Conservation (phyloP, 331 rosid genomes). For the Acacia concinna region DNA sequence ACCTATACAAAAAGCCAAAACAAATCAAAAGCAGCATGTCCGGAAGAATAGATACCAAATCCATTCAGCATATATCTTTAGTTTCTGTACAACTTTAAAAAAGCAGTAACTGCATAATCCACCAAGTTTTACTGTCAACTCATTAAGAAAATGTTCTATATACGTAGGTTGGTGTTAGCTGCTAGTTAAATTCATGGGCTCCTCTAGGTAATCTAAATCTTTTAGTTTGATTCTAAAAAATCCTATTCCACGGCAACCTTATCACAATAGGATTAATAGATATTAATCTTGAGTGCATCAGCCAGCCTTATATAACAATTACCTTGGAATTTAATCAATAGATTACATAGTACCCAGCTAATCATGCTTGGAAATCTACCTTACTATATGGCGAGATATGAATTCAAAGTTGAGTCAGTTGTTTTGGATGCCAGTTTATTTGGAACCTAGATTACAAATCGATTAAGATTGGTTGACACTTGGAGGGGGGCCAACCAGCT, state of each 20-base stretch:
- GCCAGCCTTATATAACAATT: neutral
- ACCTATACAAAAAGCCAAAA: conserved; percentile 54
- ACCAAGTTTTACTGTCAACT: neutral
- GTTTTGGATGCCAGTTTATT: conserved; percentile 1
- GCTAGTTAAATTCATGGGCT: neutral
- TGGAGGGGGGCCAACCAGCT: neutral
- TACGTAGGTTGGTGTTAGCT: neutral
- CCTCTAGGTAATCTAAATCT: neutral
- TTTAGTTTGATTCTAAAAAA: neutral
- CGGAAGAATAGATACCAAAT: conserved; percentile 25
- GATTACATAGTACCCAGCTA: neutral
- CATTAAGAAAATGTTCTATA: neutral
- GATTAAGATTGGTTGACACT: neutral
- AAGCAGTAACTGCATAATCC: conserved; percentile 2
- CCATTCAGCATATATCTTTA: neutral
- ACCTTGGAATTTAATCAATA: conserved; percentile 6
- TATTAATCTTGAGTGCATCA: neutral
- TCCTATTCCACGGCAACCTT: neutral
- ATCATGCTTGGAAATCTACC: conserved; percentile 6
- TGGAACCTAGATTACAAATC: neutral
- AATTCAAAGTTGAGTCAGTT: neutral
- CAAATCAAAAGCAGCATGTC: conserved; percentile 3
- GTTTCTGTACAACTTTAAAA: neutral
- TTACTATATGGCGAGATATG: neutral
- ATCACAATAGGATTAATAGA: neutral